Conservation (phyloP, 257 asterid species). For the Penstemon newberryi region DNA sequence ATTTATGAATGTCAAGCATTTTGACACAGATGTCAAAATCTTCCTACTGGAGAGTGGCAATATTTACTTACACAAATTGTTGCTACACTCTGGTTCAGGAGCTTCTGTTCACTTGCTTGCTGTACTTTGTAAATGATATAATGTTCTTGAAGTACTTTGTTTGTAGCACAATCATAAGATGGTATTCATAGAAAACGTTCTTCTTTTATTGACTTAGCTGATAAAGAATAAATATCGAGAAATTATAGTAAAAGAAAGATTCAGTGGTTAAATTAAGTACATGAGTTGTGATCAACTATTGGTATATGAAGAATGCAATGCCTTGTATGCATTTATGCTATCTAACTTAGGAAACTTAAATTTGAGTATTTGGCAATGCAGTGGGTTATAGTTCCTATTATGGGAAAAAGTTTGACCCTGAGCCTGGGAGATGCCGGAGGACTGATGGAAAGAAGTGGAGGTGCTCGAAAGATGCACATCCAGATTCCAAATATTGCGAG, state of each 20-base stretch:
- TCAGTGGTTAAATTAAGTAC: constrained; percentile 1
- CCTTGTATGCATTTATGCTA: not conserved
- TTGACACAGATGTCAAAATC: constrained; percentile 7
- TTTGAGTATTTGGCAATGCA: constrained; percentile 35
- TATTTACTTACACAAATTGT: not conserved
- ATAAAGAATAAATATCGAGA: not conserved
- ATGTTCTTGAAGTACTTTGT: not conserved
- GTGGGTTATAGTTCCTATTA: constrained; percentile 92
- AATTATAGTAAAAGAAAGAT: not conserved
- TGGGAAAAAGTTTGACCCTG: constrained; percentile 91
- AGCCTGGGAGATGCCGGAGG: constrained; percentile 98
- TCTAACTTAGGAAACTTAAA: constrained; percentile 18
- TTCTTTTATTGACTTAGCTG: not conserved
- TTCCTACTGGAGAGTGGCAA: not conserved
- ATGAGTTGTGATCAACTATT: not conserved
- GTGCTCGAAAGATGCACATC: constrained; percentile 94
- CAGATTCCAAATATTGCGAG: constrained; percentile 98
- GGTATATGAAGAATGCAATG: not conserved
- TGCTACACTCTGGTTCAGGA: constrained; percentile 1
- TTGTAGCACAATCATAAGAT: constrained; percentile 2
- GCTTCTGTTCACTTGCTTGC: not conserved
- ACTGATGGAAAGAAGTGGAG: constrained; percentile 99
- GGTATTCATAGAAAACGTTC: not conserved
- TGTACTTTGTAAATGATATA: constrained; percentile 1
- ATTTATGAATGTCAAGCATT: not conserved